Conservation (phyloP, 495 filamentous ascomycete genomes). For the Chaetomium tenue region DNA sequence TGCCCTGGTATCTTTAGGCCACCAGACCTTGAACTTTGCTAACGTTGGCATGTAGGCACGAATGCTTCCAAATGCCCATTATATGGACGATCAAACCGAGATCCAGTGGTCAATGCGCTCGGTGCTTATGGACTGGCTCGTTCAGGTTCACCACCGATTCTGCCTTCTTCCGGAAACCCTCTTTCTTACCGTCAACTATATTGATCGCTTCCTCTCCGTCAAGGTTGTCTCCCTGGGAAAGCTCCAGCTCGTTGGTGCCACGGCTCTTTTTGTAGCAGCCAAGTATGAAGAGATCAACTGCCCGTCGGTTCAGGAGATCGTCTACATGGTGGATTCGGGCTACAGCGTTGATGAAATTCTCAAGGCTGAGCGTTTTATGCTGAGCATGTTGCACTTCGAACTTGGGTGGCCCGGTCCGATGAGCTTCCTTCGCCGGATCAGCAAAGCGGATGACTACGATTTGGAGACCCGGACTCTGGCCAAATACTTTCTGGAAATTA, state of each 20-base stretch:
- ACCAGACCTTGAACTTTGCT: conserved; percentile 15
- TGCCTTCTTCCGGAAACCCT: conserved; percentile 87
- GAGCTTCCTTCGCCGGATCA: conserved; percentile 94
- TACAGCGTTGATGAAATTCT: conserved; percentile 89
- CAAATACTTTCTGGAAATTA: conserved; percentile 96
- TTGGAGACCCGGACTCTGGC: conserved; percentile 91
- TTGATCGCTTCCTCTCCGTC: conserved; percentile 91
- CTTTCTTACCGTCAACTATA: conserved; percentile 90
- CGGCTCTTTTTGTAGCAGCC: conserved; percentile 91
- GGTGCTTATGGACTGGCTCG: conserved; percentile 96
- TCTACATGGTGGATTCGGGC: conserved; percentile 95
- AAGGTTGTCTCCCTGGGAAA: conserved; percentile 94
- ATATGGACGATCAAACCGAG: conserved; percentile 96
- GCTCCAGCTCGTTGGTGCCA: conserved; percentile 93
- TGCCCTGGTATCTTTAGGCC: background rate
- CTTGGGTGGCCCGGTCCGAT: conserved; percentile 96
- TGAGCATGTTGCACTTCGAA: conserved; percentile 90
- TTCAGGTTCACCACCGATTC: conserved; percentile 94
- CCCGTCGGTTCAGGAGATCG: conserved; percentile 89
- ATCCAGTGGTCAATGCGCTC: conserved; percentile 99
- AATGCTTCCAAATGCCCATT: conserved; percentile 82
- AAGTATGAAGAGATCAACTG: conserved; percentile 99
- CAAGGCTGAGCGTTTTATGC: conserved; percentile 97
- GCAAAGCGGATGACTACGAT: conserved; percentile 98
- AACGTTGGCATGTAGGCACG: conserved; percentile 53